Percentiles rank a stretch among this genome's conserved stretches.
These are phyloP conservation scores for Dactylellina parvicollis DNA, from an alignment of 2,329 filamentous ascomycete genomes.

Conservation along the genomic window DNA sequence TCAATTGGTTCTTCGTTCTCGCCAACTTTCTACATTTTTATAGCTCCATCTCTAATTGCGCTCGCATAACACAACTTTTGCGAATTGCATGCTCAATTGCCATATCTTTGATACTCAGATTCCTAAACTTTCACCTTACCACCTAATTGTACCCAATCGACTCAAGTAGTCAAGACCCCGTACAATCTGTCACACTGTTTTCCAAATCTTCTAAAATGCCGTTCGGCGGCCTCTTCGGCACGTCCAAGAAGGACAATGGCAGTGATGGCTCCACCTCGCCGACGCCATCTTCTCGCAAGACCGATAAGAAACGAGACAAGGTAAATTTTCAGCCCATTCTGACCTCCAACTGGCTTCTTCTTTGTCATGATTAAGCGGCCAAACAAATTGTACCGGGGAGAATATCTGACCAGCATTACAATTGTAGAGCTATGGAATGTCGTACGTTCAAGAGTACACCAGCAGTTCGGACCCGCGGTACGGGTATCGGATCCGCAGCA, in stretches of 20 bases:
- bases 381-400: neutral
- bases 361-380: too few relatives aligned
- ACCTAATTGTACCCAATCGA: too few relatives aligned
- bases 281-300: neutral
- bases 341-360: neutral
- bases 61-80: too few relatives aligned
- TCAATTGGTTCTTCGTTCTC: too few relatives aligned
- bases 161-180: too few relatives aligned
- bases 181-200: neutral
- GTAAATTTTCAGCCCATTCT: constrained; percentile 8
- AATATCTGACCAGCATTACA: neutral
- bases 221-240: neutral
- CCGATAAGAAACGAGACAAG: constrained; percentile 16
- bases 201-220: neutral
- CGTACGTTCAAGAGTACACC: constrained; percentile 22
- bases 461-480: constrained; percentile 25
- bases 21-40: too few relatives aligned
- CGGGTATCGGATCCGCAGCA: constrained; percentile 25
- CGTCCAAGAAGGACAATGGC: constrained; percentile 27
- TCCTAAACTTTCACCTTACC: neutral
- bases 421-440: constrained; percentile 26
- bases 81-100: too few relatives aligned
- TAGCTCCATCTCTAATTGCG: too few relatives aligned
- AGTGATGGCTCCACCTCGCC: constrained; percentile 41
- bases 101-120: neutral